Evolutionary conservation across 2,329 filamentous ascomycete genomes (phyloP).

Genomic region (Nemania diffusa): DNA sequence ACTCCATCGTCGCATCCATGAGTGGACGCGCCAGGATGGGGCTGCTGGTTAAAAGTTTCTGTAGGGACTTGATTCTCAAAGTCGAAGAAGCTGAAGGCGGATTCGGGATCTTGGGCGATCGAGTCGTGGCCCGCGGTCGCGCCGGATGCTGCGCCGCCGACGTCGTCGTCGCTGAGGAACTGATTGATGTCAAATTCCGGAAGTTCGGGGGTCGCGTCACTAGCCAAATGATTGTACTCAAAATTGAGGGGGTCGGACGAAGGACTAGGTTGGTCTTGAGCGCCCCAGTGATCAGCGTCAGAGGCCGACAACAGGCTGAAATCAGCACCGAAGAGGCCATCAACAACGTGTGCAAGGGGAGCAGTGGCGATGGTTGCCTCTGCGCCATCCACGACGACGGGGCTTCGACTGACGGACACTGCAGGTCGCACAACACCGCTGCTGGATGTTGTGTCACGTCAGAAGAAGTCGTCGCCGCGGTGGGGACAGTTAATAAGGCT

Average conservation of each 20-base stretch:
- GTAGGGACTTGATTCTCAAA: conserved; percentile 69
- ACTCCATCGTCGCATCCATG: conserved; percentile 77
- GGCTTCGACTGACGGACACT: conserved; percentile 90
- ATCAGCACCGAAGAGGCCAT: conserved; percentile 75
- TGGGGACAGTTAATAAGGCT: conserved; percentile 38
- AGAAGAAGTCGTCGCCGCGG: conserved; percentile 64
- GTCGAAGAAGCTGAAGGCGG: conserved; percentile 65
- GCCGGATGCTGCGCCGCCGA: conserved; percentile 58
- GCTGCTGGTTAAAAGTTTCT: conserved; percentile 77
- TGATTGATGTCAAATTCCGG: conserved; percentile 58
- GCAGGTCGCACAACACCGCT: conserved; percentile 99
- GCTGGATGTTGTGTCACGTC: conserved; percentile 99
- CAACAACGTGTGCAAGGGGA: conserved; percentile 69
- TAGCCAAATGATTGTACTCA: conserved; percentile 75
- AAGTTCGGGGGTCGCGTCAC: conserved; percentile 65
- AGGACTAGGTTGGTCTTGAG: conserved; percentile 81
- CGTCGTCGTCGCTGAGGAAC: conserved; percentile 67
- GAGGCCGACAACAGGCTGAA: conserved; percentile 73
- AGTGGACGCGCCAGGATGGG: conserved; percentile 78
- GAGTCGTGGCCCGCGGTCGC: conserved; percentile 59
- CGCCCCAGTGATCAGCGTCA: conserved; percentile 79
- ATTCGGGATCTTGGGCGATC: conserved; percentile 63
- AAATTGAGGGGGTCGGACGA: conserved; percentile 72
- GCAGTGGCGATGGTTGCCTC: conserved; percentile 58
- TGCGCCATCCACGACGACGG: conserved; percentile 58